Base-by-base conservation (phyloP, 805 yeast genomes). In the Gaillardinia entomophila region DNA sequence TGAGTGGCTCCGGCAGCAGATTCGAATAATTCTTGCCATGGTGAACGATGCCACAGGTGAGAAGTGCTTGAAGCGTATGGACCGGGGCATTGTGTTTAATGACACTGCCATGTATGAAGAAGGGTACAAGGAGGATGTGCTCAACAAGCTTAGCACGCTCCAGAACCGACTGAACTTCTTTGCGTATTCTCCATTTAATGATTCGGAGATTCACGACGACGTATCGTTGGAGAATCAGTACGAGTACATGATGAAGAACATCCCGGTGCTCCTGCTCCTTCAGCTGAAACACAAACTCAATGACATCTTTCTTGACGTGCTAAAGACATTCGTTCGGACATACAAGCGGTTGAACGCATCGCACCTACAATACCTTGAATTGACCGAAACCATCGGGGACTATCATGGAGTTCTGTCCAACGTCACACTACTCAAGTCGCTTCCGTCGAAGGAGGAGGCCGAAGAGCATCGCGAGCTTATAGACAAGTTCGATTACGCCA, bases 1-100 rank as follows among this genome's bases (percentile, higher is more conserved):
- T 43, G 69, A 64, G 33, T 66, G 71, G 71, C 49, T 66, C 35
- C 41, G 71, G 34, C 69, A 66, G 40, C 70, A 66, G 37, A 57
- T 65, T 23, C 48, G 58, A 26, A 47, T 65, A 7, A 63, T 66
- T 4, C 44, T 65, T 16, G 62, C 66, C 3, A 62, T 66, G 62
- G 45, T 63, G 6, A 51, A 60, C 37, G 72, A 66, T 34, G 38
- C 36, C 20, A 41, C 41, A 11, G 71, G 71, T 1, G 56, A 47
- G 1, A 48, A 44, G 16, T 32, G 37, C 22, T 39, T 61, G 12
- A 23, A 39, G 6, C 31, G 45, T 3, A 31, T 49, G 32, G 45
- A 51, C 30, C 43, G 61, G 29, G 67, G 67, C 4, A 37, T 66
- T 11, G 59, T 62, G 2, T 59, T 60, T 30, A 48, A 52, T 25